These are phyloP conservation scores for Apodospora peruviana DNA, from an alignment of 495 filamentous ascomycete species.

Conservation along the genomic window DNA sequence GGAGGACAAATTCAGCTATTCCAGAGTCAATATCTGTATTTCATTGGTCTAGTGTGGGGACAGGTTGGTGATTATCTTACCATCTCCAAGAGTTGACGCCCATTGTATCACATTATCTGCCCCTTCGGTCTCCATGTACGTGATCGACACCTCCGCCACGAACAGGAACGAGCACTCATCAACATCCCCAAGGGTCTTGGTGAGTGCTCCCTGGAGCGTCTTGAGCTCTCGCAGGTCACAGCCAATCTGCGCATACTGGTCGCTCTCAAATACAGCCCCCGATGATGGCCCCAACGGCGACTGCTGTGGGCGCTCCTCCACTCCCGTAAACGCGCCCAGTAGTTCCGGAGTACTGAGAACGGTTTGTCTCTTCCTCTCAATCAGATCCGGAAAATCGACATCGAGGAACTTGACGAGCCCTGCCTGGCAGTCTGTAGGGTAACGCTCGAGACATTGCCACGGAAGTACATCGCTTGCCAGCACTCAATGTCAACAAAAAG, in stretches of 20 bases:
- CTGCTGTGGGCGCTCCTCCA: neutral
- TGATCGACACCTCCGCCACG: constrained; percentile 82
- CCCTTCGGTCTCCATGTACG: constrained; percentile 77
- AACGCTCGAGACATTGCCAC: constrained; percentile 69
- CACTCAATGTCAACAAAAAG: constrained; percentile 12
- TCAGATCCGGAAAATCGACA: constrained; percentile 80
- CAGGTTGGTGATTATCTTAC: constrained; percentile 33
- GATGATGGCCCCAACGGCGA: constrained; percentile 11
- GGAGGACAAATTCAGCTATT: constrained; percentile 65
- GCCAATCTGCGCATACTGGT: constrained; percentile 70
- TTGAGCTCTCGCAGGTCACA: constrained; percentile 71
- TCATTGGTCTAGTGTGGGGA: no score
- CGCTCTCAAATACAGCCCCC: constrained; percentile 50
- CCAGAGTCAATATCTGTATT: neutral
- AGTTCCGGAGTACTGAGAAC: constrained; percentile 59
- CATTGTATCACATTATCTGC: constrained; percentile 69
- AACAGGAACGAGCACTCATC: constrained; percentile 62
- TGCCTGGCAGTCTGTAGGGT: constrained; percentile 41
- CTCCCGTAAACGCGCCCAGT: constrained; percentile 19
- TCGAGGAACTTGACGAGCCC: constrained; percentile 67
- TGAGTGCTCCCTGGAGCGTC: constrained; percentile 52
- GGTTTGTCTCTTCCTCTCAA: constrained; percentile 63
- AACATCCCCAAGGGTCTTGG: constrained; percentile 40
- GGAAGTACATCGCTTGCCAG: constrained; percentile 74
- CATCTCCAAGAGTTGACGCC: constrained; percentile 58